Base-by-base conservation (phyloP, 73 alveolate species). In the Paramecium tetraurelia region DNA sequence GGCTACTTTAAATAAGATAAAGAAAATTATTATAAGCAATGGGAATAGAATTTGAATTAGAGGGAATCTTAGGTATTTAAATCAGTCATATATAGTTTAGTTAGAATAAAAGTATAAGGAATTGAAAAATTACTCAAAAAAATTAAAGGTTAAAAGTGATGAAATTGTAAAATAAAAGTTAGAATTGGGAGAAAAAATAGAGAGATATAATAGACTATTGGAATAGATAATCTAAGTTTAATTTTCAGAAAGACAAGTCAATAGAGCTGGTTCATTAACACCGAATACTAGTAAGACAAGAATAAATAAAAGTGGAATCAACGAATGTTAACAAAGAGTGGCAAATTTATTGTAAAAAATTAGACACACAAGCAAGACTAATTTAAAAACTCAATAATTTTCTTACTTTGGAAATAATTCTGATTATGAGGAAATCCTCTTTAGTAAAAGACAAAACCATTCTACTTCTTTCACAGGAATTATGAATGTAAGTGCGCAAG, bases 121-220 rank as follows among this genome's bases (percentile, higher is more conserved):
- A 40, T 38, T 72, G 31, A 40, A 72, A 72, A 20, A 29, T 35
- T 36, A 72, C 16, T 72, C 86, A 31, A 80, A 80, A 44, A 18
- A 80, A 14, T 43, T 80, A 20, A 80, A 80, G 29, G 10, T 43
- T 9, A 21, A 31, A 35, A 44, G 76, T 46, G 50, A 48, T 40
- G 70, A 41, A 22, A 24, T 80, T 18, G 76, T 80, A 1, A 80
- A 80, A 80, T 43, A 80, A 41, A 80, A 80, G 24, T 43, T 80
- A 27, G 90, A 80, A 22, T 46, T 80, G 20, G 46, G 50, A 44
- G 90, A 80, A 80, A 80, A 80, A 48, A 80, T 80, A 46, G 90
- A 80, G 46, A 80, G 18, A 80, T 80, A 80, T 46, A 44, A 27
- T 44, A 80, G 57, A 20, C n/a, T 80, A 5, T 46, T 80, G 20